phyloP scores from a whole-genome alignment of 306 rosid genomes.

The Medicago lupulina region DNA sequence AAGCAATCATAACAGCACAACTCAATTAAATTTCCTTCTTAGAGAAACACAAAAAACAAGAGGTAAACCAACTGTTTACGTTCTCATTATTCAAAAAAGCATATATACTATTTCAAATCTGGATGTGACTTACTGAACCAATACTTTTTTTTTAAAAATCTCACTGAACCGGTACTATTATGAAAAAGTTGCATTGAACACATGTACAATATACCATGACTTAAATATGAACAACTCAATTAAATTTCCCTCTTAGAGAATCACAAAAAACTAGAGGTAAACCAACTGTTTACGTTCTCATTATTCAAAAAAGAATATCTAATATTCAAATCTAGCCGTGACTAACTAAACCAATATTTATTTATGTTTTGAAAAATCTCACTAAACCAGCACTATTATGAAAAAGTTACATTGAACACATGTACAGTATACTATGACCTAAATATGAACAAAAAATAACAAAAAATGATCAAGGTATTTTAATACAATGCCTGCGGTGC shows the following conservation, averaged over 20 bases:
- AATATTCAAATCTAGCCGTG: constrained; percentile 3
- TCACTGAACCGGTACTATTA: constrained; percentile 10
- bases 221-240: constrained; percentile 13
- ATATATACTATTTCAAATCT: constrained; percentile 3
- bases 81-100: constrained; percentile 13
- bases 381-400: neutral
- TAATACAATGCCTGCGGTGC: neutral
- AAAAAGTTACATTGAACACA: constrained; percentile 2
- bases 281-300: neutral
- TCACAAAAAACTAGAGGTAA: constrained; percentile 25
- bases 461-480: neutral
- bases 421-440: neutral
- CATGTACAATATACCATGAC: neutral
- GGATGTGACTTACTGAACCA: constrained; percentile 16
- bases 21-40: constrained; percentile 7
- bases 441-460: neutral
- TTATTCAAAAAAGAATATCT: constrained; percentile 13
- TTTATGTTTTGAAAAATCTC: neutral
- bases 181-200: neutral
- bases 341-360: constrained; percentile 19
- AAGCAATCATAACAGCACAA: constrained; percentile 5
- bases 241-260: constrained; percentile 7
- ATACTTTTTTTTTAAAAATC: neutral
- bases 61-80: constrained; percentile 16
- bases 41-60: constrained; percentile 28